Evolutionary conservation across 1,284 basidiomycete genomes (phyloP), one percentile per base, ranked within the genome.

Genomic region (Trametes sp.): DNA sequence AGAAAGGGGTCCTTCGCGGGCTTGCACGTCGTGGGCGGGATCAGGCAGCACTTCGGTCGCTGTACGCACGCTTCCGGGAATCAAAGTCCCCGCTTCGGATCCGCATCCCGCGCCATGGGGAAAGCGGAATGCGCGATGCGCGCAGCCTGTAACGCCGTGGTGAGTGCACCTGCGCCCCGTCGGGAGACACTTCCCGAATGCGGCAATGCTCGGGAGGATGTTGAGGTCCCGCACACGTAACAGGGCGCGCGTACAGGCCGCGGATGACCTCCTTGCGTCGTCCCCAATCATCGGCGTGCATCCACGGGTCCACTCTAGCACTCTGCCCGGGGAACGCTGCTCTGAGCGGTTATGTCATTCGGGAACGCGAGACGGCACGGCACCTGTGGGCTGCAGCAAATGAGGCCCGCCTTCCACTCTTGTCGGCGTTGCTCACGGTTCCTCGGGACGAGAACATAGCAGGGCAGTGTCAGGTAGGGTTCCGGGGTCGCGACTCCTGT

Each of bases 181-280:
- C 28, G 46, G 59, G 44, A 35, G 4, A 21, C 5, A 54, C 16
- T 24, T 60, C 9, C 59, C 59, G 36, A 23, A 61, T 23, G 4
- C 48, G 41, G 29, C 11, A 21, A 36, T 4, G 16, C 50, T 57
- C 45, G 56, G 35, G 50, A 35, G 51, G n/a, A 31, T 42, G 33
- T 38, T 46, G 57, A 54, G 57, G n/a, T 42, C 52, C 46, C 48
- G 50, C 48, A 50, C 50, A 63, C 64, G 61, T 63, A 66, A 59
- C 49, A 58, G 46, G 54, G 31, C 51, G 46, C 42, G 24, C 29
- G 51, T 36, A 55, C 23, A 46, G 48, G 28, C 26, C 21, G 58
- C 61, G 55, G 46, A 61, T 62, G 59, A 63, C 64, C 64, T 62
- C 49, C 29, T 28, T 19, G 50, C 42, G 35, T n/a, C n/a, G n/a